Conservation (phyloP, 2,329 filamentous ascomycete species). For the Sarocladiaceae sp. region DNA sequence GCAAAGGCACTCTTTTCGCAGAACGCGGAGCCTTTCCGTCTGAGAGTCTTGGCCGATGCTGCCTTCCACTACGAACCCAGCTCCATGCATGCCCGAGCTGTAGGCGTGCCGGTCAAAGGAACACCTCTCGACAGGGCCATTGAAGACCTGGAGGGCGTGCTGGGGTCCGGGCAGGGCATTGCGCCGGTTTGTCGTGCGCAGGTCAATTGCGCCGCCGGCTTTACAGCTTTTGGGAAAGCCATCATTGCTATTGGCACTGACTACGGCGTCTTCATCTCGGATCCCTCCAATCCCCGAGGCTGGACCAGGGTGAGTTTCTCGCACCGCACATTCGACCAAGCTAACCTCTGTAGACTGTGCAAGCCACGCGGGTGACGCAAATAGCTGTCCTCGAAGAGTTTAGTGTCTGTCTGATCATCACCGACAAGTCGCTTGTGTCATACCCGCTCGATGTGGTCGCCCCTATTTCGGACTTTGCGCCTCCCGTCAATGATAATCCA, state of each 20-base stretch:
- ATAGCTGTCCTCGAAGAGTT: slow-evolving; percentile 95
- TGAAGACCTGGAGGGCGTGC: slow-evolving; percentile 74
- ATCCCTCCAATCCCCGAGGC: slow-evolving; percentile 80
- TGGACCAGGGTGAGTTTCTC: slow-evolving; percentile 70
- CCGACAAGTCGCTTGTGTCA: slow-evolving; percentile 84
- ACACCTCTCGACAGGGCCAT: slow-evolving; percentile 91
- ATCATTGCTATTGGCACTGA: slow-evolving; percentile 95
- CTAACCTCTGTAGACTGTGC: slow-evolving; percentile 56
- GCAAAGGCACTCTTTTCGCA: slow-evolving; percentile 83
- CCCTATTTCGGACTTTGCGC: slow-evolving; percentile 54
- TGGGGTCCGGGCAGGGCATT: slow-evolving; percentile 64
- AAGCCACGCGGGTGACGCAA: slow-evolving; percentile 74
- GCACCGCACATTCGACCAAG: slow-evolving; percentile 20
- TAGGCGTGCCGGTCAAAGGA: slow-evolving; percentile 71
- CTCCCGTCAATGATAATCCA: slow-evolving; percentile 61
- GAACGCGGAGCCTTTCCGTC: slow-evolving; percentile 89
- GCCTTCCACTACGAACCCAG: slow-evolving; percentile 75
- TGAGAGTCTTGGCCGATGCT: slow-evolving; percentile 86
- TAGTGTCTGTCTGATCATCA: slow-evolving; percentile 82
- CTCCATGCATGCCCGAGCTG: slow-evolving; percentile 52
- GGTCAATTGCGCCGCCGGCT: slow-evolving; percentile 91
- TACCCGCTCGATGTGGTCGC: slow-evolving; percentile 86
- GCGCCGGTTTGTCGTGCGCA: slow-evolving; percentile 73
- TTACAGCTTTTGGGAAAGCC: slow-evolving; percentile 73
- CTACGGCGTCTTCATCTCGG: slow-evolving; percentile 85